phyloP scores from a whole-genome alignment of 495 filamentous ascomycete species.

The Aspergillus taichungensis region DNA sequence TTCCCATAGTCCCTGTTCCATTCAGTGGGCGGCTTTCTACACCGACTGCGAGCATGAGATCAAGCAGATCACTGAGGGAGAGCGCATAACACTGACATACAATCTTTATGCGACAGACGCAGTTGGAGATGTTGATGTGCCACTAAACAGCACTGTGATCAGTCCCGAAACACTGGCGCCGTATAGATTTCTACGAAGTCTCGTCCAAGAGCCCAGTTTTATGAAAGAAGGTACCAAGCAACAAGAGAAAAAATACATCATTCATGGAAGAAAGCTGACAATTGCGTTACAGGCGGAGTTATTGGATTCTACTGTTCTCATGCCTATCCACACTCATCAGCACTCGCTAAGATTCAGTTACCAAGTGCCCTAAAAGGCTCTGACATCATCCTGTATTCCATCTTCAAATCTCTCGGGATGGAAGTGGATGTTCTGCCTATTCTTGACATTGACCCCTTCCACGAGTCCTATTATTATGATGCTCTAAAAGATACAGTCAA shows the following conservation, averaged over 20 bases:
- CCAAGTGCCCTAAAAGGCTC: slow-evolving; percentile 28
- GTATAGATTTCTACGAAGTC: slow-evolving; percentile 1
- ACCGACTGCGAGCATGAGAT: slow-evolving; percentile 55
- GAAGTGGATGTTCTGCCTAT: slow-evolving; percentile 10
- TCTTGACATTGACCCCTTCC: not conserved
- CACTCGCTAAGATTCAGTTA: slow-evolving; percentile 55
- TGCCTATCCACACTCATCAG: slow-evolving; percentile 22
- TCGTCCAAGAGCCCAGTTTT: slow-evolving; percentile 8
- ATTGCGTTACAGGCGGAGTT: slow-evolving; percentile 9
- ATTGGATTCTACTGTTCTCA: slow-evolving; percentile 29
- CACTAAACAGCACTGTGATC: not conserved
- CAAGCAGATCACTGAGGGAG: slow-evolving; percentile 39
- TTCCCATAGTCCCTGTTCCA: slow-evolving; percentile 6
- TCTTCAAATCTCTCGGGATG: slow-evolving; percentile 14
- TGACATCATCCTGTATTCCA: slow-evolving; percentile 15
- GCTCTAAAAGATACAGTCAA: too few relatives aligned
- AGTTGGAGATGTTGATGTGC: not conserved
- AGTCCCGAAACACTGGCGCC: slow-evolving; percentile 7
- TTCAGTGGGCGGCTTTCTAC: slow-evolving; percentile 55
- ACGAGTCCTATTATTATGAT: too few relatives aligned
- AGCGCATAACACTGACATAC: slow-evolving; percentile 51
- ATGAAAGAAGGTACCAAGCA: slow-evolving; percentile 8
- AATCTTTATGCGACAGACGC: slow-evolving; percentile 38
- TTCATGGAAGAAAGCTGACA: not conserved
- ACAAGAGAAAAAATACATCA: not conserved